Evolutionary conservation across 306 rosid species (phyloP).

Genomic region (Fragaria iinumae): DNA sequence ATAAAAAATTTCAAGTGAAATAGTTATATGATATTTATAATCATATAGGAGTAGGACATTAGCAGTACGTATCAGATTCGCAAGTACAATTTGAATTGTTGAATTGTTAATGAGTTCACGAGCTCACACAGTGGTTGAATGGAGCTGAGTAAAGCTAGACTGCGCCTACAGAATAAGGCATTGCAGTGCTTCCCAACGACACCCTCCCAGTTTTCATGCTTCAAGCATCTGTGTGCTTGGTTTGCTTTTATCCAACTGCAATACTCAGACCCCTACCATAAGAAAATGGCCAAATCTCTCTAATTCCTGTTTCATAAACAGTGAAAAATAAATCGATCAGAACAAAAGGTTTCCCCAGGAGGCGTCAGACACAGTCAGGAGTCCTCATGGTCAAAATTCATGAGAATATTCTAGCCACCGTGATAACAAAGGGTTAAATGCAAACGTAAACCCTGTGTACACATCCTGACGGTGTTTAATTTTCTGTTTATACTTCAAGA

Average conservation of each 20-base stretch:
- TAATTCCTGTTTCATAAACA: neutral
- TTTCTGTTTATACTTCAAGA: too few species aligned
- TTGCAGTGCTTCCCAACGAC: slow-evolving; percentile 13
- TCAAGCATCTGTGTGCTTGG: slow-evolving; percentile 8
- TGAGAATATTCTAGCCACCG: neutral
- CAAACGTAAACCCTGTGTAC: neutral
- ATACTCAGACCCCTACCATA: neutral
- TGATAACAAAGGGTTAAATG: neutral
- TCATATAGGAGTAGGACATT: neutral
- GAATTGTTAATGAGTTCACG: neutral
- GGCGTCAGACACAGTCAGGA: neutral
- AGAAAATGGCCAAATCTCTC: neutral
- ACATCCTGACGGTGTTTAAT: neutral
- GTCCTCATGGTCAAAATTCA: neutral
- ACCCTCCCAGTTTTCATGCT: neutral
- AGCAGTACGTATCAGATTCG: neutral
- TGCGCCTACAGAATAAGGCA: neutral
- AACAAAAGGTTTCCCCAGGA: neutral
- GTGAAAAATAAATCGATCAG: neutral
- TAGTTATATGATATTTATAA: neutral
- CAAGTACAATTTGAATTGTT: neutral
- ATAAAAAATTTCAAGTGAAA: too few species aligned
- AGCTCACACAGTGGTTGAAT: neutral
- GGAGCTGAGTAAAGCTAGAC: neutral
- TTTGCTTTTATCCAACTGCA: neutral